A percentile compares a stretch with the other conserved stretches of the same genome.
Conservation (phyloP, 208 protist genomes). For the Naegleria gruberi region DNA sequence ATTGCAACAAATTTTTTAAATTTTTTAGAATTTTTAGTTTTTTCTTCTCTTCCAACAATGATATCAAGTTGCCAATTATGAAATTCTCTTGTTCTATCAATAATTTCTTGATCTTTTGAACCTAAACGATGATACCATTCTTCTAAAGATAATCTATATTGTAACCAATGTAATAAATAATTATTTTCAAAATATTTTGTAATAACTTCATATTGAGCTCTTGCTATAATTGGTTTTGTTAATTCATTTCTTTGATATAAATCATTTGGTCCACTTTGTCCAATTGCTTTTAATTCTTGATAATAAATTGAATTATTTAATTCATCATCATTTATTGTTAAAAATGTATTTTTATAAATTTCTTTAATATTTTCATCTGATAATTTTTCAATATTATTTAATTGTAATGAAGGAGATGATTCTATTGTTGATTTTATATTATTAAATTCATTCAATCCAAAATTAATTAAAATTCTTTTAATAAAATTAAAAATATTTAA, state of each 20-base stretch:
- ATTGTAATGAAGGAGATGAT: background rate
- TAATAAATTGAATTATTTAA: conserved; percentile 4
- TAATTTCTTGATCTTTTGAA: background rate
- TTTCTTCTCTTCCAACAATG: background rate
- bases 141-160: conserved; percentile 8
- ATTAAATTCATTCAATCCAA: background rate
- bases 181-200: background rate
- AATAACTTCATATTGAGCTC: conserved; percentile 1
- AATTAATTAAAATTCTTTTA: background rate
- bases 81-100: background rate
- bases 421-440: background rate
- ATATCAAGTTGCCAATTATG: background rate
- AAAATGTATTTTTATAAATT: background rate
- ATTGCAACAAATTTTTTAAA: background rate
- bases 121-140: background rate
- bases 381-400: background rate
- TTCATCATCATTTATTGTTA: background rate
- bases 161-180: background rate
- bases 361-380: background rate
- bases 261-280: background rate
- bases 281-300: background rate
- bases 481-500: conserved; percentile 2
- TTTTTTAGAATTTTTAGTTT: background rate
- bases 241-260: background rate
- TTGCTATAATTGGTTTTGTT: conserved; percentile 1